Conservation (phyloP, 495 filamentous ascomycete genomes). For the Tuber microsphaerosporum region DNA sequence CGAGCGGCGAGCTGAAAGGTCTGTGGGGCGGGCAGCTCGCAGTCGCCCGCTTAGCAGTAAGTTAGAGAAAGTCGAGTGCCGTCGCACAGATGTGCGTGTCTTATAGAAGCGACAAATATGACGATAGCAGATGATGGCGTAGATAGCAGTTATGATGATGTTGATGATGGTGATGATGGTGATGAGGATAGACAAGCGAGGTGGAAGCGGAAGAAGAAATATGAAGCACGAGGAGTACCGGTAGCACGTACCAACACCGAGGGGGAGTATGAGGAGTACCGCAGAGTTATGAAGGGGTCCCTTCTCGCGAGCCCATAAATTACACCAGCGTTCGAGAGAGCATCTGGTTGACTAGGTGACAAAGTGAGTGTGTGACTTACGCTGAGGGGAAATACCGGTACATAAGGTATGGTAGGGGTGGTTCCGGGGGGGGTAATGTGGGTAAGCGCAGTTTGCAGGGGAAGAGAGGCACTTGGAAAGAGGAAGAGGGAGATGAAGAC, state of each 20-base stretch:
- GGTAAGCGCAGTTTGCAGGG: slow-evolving; percentile 25
- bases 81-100: slow-evolving; percentile 33
- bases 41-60: slow-evolving; percentile 23
- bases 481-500: slow-evolving; percentile 15
- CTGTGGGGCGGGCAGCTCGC: slow-evolving; percentile 27
- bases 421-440: slow-evolving; percentile 12
- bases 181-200: slow-evolving; percentile 10
- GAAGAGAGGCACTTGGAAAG: slow-evolving; percentile 22
- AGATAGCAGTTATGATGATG: slow-evolving; percentile 9
- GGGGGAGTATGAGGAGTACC: slow-evolving; percentile 7
- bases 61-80: slow-evolving; percentile 12
- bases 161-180: slow-evolving; percentile 13
- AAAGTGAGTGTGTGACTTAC: slow-evolving; percentile 10
- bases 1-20: slow-evolving; percentile 21
- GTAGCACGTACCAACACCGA: slow-evolving; percentile 12
- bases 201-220: slow-evolving; percentile 12
- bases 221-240: neutral
- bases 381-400: neutral
- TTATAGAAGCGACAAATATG: slow-evolving; percentile 23
- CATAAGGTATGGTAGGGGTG: slow-evolving; percentile 13
- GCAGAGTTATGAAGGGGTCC: slow-evolving; percentile 10
- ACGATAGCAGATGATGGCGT: slow-evolving; percentile 14
- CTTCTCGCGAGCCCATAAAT: slow-evolving; percentile 22
- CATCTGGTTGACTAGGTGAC: slow-evolving; percentile 29
- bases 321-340: slow-evolving; percentile 24